Percentiles rank a stretch among this genome's conserved stretches.
These are phyloP conservation scores for Tritrichomonas musculus DNA, from an alignment of 208 protist species.

Conservation along the genomic window DNA sequence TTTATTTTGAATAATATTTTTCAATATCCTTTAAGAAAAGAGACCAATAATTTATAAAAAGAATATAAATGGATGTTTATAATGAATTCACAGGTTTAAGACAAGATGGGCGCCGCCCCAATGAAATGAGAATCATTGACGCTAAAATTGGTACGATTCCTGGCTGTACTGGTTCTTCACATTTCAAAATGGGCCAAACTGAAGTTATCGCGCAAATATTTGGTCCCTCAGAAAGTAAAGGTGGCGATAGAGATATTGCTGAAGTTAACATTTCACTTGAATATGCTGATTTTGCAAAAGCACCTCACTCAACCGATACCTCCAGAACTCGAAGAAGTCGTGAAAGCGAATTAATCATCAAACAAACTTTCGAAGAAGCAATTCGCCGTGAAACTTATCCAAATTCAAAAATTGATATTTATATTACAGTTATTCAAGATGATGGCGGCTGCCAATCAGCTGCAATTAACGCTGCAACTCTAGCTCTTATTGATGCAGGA, in stretches of 20 bases:
- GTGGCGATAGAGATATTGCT: neutral
- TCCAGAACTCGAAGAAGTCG: conserved; percentile 20
- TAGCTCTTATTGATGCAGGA: conserved; percentile 74
- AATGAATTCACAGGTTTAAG: conserved; percentile 58
- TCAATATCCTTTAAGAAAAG: too few species aligned
- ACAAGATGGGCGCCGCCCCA: conserved; percentile 63
- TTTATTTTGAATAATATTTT: too few species aligned
- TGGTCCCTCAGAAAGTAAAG: conserved; percentile 55
- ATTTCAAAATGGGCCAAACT: conserved; percentile 55
- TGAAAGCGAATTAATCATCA: conserved; percentile 56
- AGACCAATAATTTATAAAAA: too few species aligned
- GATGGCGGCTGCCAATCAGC: conserved; percentile 63
- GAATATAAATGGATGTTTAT: conserved; percentile 36
- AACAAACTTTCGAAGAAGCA: conserved; percentile 57
- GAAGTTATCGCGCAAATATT: conserved; percentile 64
- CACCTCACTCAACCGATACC: neutral
- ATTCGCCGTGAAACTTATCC: conserved; percentile 54
- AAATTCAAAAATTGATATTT: conserved; percentile 67
- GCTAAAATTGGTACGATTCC: conserved; percentile 56
- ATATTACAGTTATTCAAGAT: conserved; percentile 66
- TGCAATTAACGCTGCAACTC: conserved; percentile 67
- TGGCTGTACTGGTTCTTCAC: conserved; percentile 62
- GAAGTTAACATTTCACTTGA: neutral
- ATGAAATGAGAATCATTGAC: conserved; percentile 64
- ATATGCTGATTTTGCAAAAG: conserved; percentile 20